Percentiles rank a stretch among this genome's conserved stretches.
These are phyloP conservation scores for Prunus persica DNA, from an alignment of 306 rosid genomes.

Conservation along the genomic window Prunus_persica_NCBIv2 NC_034009.1:6134501-6135000, in stretches of 20 bases:
- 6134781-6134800: slow-evolving; percentile 96
- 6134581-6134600: slow-evolving; percentile 97
- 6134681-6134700: slow-evolving; percentile 98
- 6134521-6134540: slow-evolving; percentile 94
- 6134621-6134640: slow-evolving; percentile 97
- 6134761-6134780: slow-evolving; percentile 98
- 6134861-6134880: slow-evolving; percentile 35
- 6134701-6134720: slow-evolving; percentile 93
- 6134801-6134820: slow-evolving; percentile 99
- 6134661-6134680: slow-evolving; percentile 91
- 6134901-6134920: slow-evolving; percentile 26
- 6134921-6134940: slow-evolving; percentile 37
- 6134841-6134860: slow-evolving; percentile 72
- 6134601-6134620: slow-evolving; percentile 97
- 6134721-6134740: slow-evolving; percentile 91
- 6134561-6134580: slow-evolving; percentile 99
- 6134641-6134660: slow-evolving; percentile 99
- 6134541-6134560: slow-evolving; percentile 97
- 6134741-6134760: slow-evolving; percentile 99
- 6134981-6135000: slow-evolving; percentile 38
- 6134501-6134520: slow-evolving; percentile 99
- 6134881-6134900: slow-evolving; percentile 31
- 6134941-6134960: slow-evolving; percentile 36
- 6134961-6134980: slow-evolving; percentile 33
- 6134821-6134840: slow-evolving; percentile 95